These are phyloP conservation scores for Nemania diffusa DNA, from an alignment of 2,329 filamentous ascomycete species.

Conservation along the genomic window DNA sequence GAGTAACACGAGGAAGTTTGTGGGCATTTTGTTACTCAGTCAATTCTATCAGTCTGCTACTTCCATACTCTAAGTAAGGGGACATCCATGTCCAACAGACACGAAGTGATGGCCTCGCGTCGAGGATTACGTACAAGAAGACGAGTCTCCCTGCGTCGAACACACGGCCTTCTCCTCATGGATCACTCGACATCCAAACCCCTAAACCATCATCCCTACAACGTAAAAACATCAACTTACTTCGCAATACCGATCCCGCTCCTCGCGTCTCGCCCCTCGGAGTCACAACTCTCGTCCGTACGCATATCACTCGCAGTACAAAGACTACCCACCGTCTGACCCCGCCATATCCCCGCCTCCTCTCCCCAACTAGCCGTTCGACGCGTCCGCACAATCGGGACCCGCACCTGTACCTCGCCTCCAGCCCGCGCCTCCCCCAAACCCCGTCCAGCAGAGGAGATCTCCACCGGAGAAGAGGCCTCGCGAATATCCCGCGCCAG, in stretches of 20 bases:
- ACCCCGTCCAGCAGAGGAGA: neutral
- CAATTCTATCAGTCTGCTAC: neutral
- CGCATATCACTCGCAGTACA: slow-evolving; percentile 16
- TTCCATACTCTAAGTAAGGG: neutral
- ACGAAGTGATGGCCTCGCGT: neutral
- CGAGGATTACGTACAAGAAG: neutral
- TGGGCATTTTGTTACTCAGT: neutral
- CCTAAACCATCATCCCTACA: neutral
- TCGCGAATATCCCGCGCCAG: neutral
- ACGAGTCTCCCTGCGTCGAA: no score
- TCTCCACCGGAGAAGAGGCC: neutral
- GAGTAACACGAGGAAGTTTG: neutral
- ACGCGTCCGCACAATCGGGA: slow-evolving; percentile 13
- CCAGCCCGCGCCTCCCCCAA: neutral
- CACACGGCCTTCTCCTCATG: neutral
- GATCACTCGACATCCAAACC: neutral
- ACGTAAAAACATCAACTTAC: neutral
- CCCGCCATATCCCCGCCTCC: slow-evolving; percentile 8
- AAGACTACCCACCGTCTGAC: slow-evolving; percentile 19
- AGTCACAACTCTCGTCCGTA: neutral
- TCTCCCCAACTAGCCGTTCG: neutral
- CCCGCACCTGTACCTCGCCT: neutral
- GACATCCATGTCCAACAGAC: neutral
- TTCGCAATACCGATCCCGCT: slow-evolving; percentile 10
- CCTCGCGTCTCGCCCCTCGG: neutral